These are phyloP conservation scores for Pilaira anomala DNA, from an alignment of 192 early-diverging fungal species.

Conservation along the genomic window DNA sequence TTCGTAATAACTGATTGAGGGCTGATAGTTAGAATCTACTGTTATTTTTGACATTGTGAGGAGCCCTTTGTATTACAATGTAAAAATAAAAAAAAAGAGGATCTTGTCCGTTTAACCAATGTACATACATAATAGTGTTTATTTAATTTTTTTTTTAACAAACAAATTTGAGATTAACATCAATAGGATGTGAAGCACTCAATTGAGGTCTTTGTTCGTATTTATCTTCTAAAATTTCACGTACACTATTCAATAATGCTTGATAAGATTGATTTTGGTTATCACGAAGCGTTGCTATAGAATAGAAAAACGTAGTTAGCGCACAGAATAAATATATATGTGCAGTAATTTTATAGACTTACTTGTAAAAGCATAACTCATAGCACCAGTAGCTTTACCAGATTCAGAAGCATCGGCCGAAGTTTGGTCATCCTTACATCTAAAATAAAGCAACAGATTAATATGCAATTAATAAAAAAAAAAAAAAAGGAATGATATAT, in stretches of 20 bases:
- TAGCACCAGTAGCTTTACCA: slow-evolving; percentile 63
- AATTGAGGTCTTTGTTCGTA: slow-evolving; percentile 84
- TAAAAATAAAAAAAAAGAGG: too few species aligned
- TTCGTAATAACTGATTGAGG: too few species aligned
- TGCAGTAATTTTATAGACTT: slow-evolving; percentile 18
- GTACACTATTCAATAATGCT: slow-evolving; percentile 66
- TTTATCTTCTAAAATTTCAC: slow-evolving; percentile 55
- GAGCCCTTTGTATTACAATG: too few species aligned
- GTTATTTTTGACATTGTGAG: too few species aligned
- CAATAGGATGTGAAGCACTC: slow-evolving; percentile 59
- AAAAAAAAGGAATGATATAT: not conserved
- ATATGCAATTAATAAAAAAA: not conserved
- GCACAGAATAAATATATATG: not conserved
- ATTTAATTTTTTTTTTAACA: slow-evolving; percentile 9
- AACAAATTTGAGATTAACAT: slow-evolving; percentile 19
- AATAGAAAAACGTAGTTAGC: not conserved
- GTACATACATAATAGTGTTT: too few species aligned
- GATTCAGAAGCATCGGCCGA: slow-evolving; percentile 68
- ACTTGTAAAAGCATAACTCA: slow-evolving; percentile 70
- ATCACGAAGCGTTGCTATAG: slow-evolving; percentile 41
- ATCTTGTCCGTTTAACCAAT: too few species aligned
- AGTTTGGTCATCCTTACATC: slow-evolving; percentile 77
- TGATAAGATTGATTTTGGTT: slow-evolving; percentile 68
- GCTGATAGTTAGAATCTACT: too few species aligned
- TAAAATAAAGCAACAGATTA: slow-evolving; percentile 13